A percentile compares a stretch with the other conserved stretches of the same genome.
Conservation (phyloP, 2,329 filamentous ascomycete species). For the Dactylellina leptospora region DNA sequence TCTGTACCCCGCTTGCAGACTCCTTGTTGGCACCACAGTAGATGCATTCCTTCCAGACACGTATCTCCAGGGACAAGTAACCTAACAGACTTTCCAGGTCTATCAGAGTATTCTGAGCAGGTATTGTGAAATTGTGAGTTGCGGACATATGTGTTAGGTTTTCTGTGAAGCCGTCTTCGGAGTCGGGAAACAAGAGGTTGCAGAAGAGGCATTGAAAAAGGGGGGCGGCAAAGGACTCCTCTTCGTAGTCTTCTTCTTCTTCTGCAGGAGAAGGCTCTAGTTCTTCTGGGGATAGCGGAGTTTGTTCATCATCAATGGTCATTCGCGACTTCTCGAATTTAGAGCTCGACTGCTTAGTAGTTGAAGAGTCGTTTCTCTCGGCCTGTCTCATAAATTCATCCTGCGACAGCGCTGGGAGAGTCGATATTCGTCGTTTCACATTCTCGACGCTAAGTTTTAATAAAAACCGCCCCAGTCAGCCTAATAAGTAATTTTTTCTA, state of each 20-base stretch:
- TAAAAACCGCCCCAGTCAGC: no score
- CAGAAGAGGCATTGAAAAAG: conserved; percentile 59
- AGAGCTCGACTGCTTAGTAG: conserved; percentile 16
- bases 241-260: neutral
- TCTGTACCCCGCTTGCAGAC: conserved; percentile 57
- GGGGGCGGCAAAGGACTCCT: conserved; percentile 25
- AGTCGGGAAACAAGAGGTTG: conserved; percentile 38
- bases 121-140: conserved; percentile 58
- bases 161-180: conserved; percentile 30
- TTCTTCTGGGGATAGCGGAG: conserved; percentile 9
- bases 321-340: conserved; percentile 7
- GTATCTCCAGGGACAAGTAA: conserved; percentile 58
- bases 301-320: neutral
- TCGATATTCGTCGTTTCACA: conserved; percentile 54
- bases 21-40: conserved; percentile 58
- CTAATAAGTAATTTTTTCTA: neutral
- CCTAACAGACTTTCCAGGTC: conserved; percentile 58
- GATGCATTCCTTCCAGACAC: conserved; percentile 59
- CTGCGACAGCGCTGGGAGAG: conserved; percentile 51
- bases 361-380: neutral
- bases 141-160: conserved; percentile 58
- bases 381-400: conserved; percentile 36
- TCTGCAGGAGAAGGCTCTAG: conserved; percentile 12
- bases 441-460: conserved; percentile 52
- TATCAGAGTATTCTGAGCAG: conserved; percentile 55